Percentiles rank a stretch among this genome's conserved stretches.
These are phyloP conservation scores for Vicia villosa DNA, from an alignment of 306 rosid genomes.

Conservation along the genomic window DNA sequence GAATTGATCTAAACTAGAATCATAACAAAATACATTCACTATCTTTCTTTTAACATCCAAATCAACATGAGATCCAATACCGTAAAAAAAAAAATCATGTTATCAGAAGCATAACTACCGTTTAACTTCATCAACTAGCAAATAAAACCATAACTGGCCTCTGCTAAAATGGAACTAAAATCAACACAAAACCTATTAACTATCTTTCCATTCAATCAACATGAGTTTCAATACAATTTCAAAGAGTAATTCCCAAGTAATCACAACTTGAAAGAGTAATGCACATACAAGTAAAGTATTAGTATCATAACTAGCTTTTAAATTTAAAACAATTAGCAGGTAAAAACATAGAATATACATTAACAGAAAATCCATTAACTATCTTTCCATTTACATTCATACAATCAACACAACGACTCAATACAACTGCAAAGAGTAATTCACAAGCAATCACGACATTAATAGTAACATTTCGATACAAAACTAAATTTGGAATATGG, in stretches of 20 bases:
- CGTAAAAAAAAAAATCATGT: neutral
- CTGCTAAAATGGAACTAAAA: neutral
- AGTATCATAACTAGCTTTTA: neutral
- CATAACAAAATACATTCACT: slow-evolving; percentile 9
- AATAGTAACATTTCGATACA: neutral
- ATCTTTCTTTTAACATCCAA: slow-evolving; percentile 6
- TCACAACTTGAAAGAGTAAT: no score
- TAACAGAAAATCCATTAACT: slow-evolving; percentile 9
- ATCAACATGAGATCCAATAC: neutral
- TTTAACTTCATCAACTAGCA: neutral
- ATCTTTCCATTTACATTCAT: slow-evolving; percentile 1
- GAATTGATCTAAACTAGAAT: neutral
- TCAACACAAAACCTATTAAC: slow-evolving; percentile 17
- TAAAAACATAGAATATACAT: neutral
- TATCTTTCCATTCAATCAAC: neutral
- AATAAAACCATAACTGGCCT: neutral
- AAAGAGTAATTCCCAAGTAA: slow-evolving; percentile 10
- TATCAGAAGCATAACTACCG: neutral
- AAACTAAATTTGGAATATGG: neutral
- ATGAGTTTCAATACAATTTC: neutral
- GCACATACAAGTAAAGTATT: no score
- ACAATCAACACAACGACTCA: neutral
- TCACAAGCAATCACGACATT: neutral
- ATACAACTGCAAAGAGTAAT: slow-evolving; percentile 7
- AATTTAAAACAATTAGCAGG: neutral